These are phyloP conservation scores for Magnolia sinica DNA, from an alignment of 164 flowering plant species.

Conservation along the genomic window DNA sequence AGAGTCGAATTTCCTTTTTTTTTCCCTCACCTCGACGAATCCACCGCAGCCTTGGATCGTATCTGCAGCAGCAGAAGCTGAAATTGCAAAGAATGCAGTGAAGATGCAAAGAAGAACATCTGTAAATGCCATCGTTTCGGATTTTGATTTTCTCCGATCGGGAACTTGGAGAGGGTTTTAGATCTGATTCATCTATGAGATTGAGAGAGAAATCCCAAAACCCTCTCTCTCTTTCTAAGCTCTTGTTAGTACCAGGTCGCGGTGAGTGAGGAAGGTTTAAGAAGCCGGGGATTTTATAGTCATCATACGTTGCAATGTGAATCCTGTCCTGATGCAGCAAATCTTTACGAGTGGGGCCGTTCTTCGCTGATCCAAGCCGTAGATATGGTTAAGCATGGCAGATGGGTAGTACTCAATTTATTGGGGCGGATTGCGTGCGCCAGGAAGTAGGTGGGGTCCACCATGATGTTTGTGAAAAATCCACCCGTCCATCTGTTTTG, in stretches of 20 bases:
- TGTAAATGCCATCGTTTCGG: conserved; percentile 27
- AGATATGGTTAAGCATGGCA: neutral
- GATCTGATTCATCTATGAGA: neutral
- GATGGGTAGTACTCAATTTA: neutral
- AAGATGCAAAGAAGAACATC: conserved; percentile 17
- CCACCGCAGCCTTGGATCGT: conserved; percentile 96
- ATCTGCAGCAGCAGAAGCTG: conserved; percentile 47
- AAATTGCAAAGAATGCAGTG: conserved; percentile 15
- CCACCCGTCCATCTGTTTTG: too few species aligned
- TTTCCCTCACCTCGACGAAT: conserved; percentile 71
- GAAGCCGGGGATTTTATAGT: neutral
- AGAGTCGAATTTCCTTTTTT: neutral
- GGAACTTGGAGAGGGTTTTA: neutral
- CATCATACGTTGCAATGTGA: too few species aligned
- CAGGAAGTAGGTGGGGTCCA: too few species aligned
- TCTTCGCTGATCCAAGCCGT: neutral
- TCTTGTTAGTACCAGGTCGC: neutral
- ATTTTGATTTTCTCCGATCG: neutral
- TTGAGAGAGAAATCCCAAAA: neutral
- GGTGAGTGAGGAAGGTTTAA: neutral
- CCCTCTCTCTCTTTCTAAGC: neutral
- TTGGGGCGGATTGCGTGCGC: neutral
- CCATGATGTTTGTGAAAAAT: too few species aligned
- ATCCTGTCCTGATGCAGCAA: too few species aligned
- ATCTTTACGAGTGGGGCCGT: neutral